Evolutionary conservation across 208 protist species (phyloP), one percentile per base, ranked within the genome.

Genomic region (Acanthamoeba divionensis): DNA sequence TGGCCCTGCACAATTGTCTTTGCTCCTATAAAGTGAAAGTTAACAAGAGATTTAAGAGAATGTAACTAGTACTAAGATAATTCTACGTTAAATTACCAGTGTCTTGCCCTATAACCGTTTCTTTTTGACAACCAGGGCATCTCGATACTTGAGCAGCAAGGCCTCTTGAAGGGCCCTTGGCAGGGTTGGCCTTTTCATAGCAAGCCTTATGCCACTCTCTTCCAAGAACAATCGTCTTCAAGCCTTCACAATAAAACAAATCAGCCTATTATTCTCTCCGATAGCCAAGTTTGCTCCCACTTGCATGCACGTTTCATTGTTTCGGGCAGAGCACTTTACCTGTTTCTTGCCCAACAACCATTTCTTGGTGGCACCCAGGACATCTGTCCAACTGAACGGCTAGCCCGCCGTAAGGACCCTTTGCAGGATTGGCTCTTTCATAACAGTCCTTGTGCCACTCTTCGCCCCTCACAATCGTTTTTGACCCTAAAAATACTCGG

Each of bases 301-400:
- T n/a, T n/a, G n/a, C n/a, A n/a, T n/a, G n/a, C n/a, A n/a, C n/a
- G n/a, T n/a, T n/a, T n/a, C n/a, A n/a, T n/a, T n/a, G n/a, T n/a
- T n/a, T n/a, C n/a, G n/a, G n/a, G n/a, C n/a, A n/a, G n/a, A n/a
- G n/a, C n/a, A n/a, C n/a, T n/a, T n/a, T 60, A 5, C 24, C 73
- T 0, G 73, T 60, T 44, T 83, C 73, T 38, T 83, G 41, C 48
- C 73, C 73, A 29, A 83, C 73, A 21, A 83, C 73, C 47, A 83
- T 83, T 31, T 83, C 3, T 10, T 38, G 31, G n/a, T 83, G 41
- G 47, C 73, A 85, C 13, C 75, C 75, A 0, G 75, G 75, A 36
- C 75, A 85, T n/a, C 50, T 62, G 54, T 55, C 47, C 50, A 44
- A 21, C 50, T 85, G 75, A 4, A 44, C 75, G 8, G 29, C 75